Evolutionary conservation across 2,329 filamentous ascomycete species (phyloP).

Genomic region (Penicillium rolfsii): DNA sequence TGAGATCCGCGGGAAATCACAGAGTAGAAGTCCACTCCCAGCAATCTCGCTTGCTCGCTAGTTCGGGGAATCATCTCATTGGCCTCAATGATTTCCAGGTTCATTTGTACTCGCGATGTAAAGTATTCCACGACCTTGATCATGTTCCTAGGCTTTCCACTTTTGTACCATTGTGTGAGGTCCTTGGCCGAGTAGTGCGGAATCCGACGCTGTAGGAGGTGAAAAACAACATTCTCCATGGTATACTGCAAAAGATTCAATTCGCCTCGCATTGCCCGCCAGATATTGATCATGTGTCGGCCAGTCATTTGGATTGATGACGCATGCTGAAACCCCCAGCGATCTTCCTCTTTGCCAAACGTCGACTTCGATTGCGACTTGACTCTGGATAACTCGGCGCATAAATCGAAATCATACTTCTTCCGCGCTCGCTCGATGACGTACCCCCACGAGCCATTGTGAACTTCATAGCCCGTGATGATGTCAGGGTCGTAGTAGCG

Average conservation of each 20-base stretch:
- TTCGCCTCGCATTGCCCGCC: constrained; percentile 93
- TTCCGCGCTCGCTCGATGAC: constrained; percentile 83
- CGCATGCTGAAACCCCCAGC: constrained; percentile 92
- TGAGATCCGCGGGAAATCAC: constrained; percentile 94
- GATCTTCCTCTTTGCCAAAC: constrained; percentile 82
- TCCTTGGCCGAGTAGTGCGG: constrained; percentile 82
- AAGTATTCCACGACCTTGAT: constrained; percentile 79
- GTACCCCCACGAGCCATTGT: constrained; percentile 93
- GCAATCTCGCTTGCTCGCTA: constrained; percentile 87
- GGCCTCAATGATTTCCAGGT: constrained; percentile 86
- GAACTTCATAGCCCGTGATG: constrained; percentile 91
- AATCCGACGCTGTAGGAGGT: constrained; percentile 82
- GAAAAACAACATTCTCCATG: constrained; percentile 93
- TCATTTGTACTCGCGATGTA: constrained; percentile 71
- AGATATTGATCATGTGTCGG: constrained; percentile 94
- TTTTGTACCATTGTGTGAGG: constrained; percentile 80
- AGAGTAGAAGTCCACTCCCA: constrained; percentile 95
- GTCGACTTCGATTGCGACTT: constrained; percentile 80
- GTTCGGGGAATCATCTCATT: constrained; percentile 88
- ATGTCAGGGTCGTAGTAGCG: constrained; percentile 85
- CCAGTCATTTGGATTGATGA: constrained; percentile 92
- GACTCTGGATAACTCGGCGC: constrained; percentile 87
- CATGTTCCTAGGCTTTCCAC: constrained; percentile 68
- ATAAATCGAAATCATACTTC: constrained; percentile 88
- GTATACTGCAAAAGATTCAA: constrained; percentile 91